Evolutionary conservation across 257 asterid genomes (phyloP), one percentile per base, ranked within the genome.

Genomic region (Schizonepeta tenuifolia): DNA sequence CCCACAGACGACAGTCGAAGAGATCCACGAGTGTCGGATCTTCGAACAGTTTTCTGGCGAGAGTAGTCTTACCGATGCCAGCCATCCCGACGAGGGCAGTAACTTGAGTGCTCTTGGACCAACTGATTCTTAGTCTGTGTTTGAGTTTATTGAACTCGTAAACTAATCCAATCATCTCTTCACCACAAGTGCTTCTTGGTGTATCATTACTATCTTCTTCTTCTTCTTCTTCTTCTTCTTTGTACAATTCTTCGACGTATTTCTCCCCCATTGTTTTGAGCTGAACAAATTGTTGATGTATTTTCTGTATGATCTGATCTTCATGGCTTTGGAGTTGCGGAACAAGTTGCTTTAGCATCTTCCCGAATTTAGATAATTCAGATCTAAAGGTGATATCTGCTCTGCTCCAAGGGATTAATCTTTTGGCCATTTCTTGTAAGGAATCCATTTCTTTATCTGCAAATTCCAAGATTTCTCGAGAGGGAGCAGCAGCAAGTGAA

Each of bases 321-420:
- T 11, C 8, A 11, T 3, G 15, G 33, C 7, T 11, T 54, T 56
- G 20, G 12, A 38, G 6, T 26, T 56, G 63, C 13, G 38, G 9
- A 13, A 12, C 40, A 2, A 4, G 20, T 14, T 57, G 64, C 20
- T 57, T 28, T 2, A 57, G 12, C 40, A 26, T 3, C 1, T 57
- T 57, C 13, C 40, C 20, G 12, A 26, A 28, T 15, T 28, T 57
- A 2, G 64, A 57, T 57, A 57, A 2, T 57, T 57, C 12, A 10
- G 51, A 21, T 41, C 54, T 63, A 3, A 63, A 12, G 1, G 36
- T 3, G 2, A 6, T 21, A 14, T 63, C 69, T 40, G 54, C 54
- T 41, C 69, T 63, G 54, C 69, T 63, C 69, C 69, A 63, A 41
- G 54, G 69, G 10, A 63, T 40, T 40, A 63, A 41, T 63, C 54